These are phyloP conservation scores for Colletotrichum abscissum DNA, from an alignment of 2,329 filamentous ascomycete genomes.

Conservation along the genomic window DNA sequence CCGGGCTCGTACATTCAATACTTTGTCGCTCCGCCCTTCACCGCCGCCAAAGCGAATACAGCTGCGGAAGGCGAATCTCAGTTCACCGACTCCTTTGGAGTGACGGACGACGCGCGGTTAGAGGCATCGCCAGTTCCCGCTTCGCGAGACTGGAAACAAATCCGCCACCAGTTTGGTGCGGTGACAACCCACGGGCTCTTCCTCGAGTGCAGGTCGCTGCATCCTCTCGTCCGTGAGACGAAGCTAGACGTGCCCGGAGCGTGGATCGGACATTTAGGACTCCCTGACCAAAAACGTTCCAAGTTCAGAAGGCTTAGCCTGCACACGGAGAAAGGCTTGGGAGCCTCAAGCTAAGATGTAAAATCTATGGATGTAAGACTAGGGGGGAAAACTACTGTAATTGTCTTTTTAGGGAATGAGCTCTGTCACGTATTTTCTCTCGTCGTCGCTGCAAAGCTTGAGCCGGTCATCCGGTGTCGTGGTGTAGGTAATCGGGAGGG, in stretches of 20 bases:
- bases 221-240: conserved; percentile 40
- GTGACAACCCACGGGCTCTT: conserved; percentile 71
- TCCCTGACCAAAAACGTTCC: not conserved
- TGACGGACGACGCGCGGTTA: conserved; percentile 38
- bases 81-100: conserved; percentile 47
- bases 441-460: not conserved
- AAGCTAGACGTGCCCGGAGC: conserved; percentile 62
- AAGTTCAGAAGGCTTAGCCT: not conserved
- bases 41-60: conserved; percentile 25
- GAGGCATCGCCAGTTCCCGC: conserved; percentile 22
- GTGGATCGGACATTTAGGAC: conserved; percentile 31
- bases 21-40: conserved; percentile 57
- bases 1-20: conserved; percentile 76
- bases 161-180: conserved; percentile 67
- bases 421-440: not conserved
- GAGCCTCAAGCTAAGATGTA: conserved; percentile 4
- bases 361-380: not conserved
- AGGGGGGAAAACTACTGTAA: not conserved
- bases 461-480: not conserved
- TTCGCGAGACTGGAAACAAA: conserved; percentile 40
- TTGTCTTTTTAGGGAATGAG: too few relatives aligned
- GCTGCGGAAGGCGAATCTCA: conserved; percentile 25
- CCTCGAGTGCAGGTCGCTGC: conserved; percentile 41
- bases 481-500: not conserved
- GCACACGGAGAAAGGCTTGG: too few relatives aligned